Conservation (phyloP, 371 early-diverging fungal genomes). For the Enteropsectra breve region DNA sequence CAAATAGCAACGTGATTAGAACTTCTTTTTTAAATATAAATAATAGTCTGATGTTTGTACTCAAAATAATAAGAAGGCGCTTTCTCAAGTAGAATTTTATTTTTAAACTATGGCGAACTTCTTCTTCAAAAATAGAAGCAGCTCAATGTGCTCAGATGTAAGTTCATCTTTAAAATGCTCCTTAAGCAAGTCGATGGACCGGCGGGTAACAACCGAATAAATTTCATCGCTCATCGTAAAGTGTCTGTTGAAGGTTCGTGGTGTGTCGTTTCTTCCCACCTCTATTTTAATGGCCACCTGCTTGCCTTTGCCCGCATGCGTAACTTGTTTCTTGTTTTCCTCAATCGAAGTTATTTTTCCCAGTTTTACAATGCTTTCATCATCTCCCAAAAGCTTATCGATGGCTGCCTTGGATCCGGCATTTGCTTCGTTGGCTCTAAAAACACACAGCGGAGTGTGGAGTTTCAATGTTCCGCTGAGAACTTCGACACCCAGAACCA, state of each 20-base stretch:
- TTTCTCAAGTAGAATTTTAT: too few species aligned
- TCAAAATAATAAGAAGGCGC: too few species aligned
- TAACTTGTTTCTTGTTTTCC: conserved; percentile 77
- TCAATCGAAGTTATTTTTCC: conserved; percentile 90
- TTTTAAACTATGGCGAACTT: conserved; percentile 57
- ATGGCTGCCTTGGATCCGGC: too few species aligned
- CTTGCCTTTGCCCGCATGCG: conserved; percentile 72
- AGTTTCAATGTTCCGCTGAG: conserved; percentile 77
- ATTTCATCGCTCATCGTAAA: conserved; percentile 73
- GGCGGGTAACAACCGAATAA: conserved; percentile 68
- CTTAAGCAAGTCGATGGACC: conserved; percentile 89
- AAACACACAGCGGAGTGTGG: conserved; percentile 86
- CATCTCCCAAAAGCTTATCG: too few species aligned
- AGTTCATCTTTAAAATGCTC: conserved; percentile 83
- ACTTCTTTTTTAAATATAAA: too few species aligned
- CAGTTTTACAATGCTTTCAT: conserved; percentile 63
- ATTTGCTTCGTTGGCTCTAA: conserved; percentile 65
- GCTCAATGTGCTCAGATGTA: conserved; percentile 77
- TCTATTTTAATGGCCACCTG: conserved; percentile 94
- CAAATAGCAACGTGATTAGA: too few species aligned
- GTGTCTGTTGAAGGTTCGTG: conserved; percentile 85
- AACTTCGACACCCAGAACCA: conserved; percentile 91
- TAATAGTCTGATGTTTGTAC: background rate
- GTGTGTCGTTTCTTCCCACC: conserved; percentile 69
- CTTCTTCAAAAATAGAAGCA: conserved; percentile 67